A percentile compares a stretch with the other conserved stretches of the same genome.
phyloP scores from a whole-genome alignment of 2,329 filamentous ascomycete species.

The Rugonectria rugulosa region DNA sequence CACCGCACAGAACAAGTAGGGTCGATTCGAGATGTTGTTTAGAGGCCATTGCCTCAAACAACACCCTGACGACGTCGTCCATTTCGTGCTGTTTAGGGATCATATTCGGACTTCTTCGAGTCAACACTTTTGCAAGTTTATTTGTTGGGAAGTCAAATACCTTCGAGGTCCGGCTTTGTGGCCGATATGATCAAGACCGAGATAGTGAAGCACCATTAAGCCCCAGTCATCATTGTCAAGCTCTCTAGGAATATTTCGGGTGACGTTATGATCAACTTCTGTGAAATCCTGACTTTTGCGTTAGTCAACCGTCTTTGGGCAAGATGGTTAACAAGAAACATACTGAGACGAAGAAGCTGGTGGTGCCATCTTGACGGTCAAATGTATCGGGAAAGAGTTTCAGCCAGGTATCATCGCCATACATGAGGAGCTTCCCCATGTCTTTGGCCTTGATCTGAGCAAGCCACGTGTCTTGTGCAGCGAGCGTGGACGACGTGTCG shows the following conservation, averaged over 20 bases:
- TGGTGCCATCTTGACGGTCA: constrained; percentile 86
- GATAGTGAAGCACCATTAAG: constrained; percentile 92
- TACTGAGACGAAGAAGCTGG: constrained; percentile 97
- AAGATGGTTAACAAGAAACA: constrained; percentile 47
- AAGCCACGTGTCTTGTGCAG: constrained; percentile 93
- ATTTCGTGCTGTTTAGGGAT: constrained; percentile 92
- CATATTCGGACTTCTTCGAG: constrained; percentile 77
- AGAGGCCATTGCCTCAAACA: constrained; percentile 79
- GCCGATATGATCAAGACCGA: constrained; percentile 96
- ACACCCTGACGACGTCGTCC: constrained; percentile 79
- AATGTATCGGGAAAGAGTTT: constrained; percentile 94
- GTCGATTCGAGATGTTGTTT: constrained; percentile 77
- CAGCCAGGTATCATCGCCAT: constrained; percentile 97
- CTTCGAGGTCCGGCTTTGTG: constrained; percentile 92
- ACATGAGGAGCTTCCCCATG: constrained; percentile 85
- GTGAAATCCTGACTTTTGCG: constrained; percentile 78
- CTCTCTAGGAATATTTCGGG: constrained; percentile 83
- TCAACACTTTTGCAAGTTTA: constrained; percentile 1
- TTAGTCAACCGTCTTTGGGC: constrained; percentile 3
- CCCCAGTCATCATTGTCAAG: constrained; percentile 84
- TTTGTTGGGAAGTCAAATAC: constrained; percentile 49
- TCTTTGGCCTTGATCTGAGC: constrained; percentile 83
- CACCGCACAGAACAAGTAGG: constrained; percentile 85
- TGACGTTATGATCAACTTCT: constrained; percentile 98
- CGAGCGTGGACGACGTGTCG: constrained; percentile 87